Base-by-base conservation (phyloP, 2,329 filamentous ascomycete genomes). In the Alternaria longipes region DNA sequence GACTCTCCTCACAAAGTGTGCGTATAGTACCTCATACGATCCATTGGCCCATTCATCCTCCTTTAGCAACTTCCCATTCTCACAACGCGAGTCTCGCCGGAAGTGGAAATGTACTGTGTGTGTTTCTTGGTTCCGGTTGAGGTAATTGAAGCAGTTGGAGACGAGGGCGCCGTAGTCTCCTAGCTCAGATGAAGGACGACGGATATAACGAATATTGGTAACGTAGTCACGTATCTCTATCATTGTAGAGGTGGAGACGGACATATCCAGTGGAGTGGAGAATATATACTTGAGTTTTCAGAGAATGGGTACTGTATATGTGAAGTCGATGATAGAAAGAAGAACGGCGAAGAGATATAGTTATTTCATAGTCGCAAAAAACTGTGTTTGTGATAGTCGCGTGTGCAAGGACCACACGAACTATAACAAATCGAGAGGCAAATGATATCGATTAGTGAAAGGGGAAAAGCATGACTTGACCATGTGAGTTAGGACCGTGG, bases 221-320 rank as follows among this genome's bases (percentile, higher is more conserved):
- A 14, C 24, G 14, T 46, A 60, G 46, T 60, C 47, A n/a, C 58
- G 54, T 16, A 60, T 20, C 18, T 52, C 42, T 36, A 52, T 56
- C 20, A 38, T 53, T 7, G 42, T 55, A 18, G 18, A 5, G 4
- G 4, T 14, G 4, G 5, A 18, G 14, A 14, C 22, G n/a, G 20
- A 38, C 46, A 50, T 38, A 5, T 50, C 16, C 5, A 36, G 22
- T 26, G 8, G 20, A 14, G 20, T n/a, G 14, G 30, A 24, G 20
- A n/a, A n/a, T 50, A 50, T 38, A 22, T 22, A n/a, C 8, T 20
- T 36, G 2, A 4, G 8, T 12, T 6, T 1, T 26, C n/a, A 5
- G 34, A 12, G 4, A 6, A 2, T 16, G 8, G 1, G 0, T 8
- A n/a, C 6, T 7, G 30, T 50, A 38, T 50, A 38, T 50, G 12